A percentile compares a stretch with the other conserved stretches of the same genome.
Evolutionary conservation across 1,284 basidiomycete species (phyloP).

Genomic region (Psilocybe mexicana): DNA sequence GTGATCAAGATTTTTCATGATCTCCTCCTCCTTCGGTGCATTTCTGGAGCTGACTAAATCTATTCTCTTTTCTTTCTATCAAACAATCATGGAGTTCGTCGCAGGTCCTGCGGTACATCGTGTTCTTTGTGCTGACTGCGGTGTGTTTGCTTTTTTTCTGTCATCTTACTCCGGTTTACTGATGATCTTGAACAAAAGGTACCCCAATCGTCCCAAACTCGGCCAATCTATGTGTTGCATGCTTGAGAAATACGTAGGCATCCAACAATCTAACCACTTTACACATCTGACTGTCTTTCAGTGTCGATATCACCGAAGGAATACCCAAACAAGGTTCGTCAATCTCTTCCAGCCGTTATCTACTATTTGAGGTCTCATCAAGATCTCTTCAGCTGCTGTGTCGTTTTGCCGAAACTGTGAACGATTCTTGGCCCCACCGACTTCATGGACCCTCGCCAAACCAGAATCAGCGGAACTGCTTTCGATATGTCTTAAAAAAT

Average conservation of each 20-base stretch:
- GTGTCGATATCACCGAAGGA: constrained; percentile 96
- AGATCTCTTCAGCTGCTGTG: constrained; percentile 65
- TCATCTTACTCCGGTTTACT: background rate
- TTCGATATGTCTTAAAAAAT: constrained; percentile 88
- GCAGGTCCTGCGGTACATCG: constrained; percentile 71
- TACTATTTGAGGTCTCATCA: background rate
- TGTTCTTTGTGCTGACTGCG: constrained; percentile 83
- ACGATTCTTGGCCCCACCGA: constrained; percentile 91
- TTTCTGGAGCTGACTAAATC: constrained; percentile 20
- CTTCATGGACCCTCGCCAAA: constrained; percentile 83
- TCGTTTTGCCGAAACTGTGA: constrained; percentile 97
- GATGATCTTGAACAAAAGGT: constrained; percentile 48
- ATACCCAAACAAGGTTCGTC: constrained; percentile 91
- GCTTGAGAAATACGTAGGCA: constrained; percentile 81
- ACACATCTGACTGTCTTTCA: constrained; percentile 27
- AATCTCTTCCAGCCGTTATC: background rate
- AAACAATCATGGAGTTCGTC: constrained; percentile 66
- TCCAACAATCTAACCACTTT: background rate
- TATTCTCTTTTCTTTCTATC: constrained; percentile 1
- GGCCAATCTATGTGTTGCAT: constrained; percentile 94
- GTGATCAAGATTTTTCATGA: constrained; percentile 21
- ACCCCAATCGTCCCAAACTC: constrained; percentile 96
- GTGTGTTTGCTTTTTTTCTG: constrained; percentile 40
- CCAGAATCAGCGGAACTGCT: constrained; percentile 94
- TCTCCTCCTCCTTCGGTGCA: background rate